Conservation (phyloP, 139 green algal species). For the Diplosphaera chodatii region DNA sequence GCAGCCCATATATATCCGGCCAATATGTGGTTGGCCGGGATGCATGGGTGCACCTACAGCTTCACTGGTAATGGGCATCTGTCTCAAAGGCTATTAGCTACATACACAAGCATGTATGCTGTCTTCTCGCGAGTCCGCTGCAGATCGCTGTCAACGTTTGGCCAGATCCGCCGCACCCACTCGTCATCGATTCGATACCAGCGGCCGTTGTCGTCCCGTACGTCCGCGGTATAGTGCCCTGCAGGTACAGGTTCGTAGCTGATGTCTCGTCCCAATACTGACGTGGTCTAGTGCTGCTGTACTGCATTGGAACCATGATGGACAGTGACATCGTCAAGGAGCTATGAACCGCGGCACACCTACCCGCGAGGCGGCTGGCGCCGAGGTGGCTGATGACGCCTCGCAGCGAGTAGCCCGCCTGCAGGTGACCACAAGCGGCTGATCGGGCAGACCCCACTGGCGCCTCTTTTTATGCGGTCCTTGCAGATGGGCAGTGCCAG, state of each 20-base stretch:
- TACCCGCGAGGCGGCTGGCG: neutral
- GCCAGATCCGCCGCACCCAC: constrained; percentile 17
- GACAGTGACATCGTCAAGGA: neutral
- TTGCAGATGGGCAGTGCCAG: too few species aligned
- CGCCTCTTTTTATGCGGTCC: too few species aligned
- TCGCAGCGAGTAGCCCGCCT: constrained; percentile 17
- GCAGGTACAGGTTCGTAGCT: too few species aligned
- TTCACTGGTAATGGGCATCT: too few species aligned
- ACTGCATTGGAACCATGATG: neutral
- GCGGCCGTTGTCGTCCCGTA: constrained; percentile 2
- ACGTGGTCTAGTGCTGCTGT: too few species aligned
- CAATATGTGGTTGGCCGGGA: too few species aligned
- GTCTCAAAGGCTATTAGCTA: neutral
- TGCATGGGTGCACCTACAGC: too few species aligned
- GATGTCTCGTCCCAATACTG: too few species aligned
- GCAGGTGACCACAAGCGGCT: too few species aligned
- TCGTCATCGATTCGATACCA: constrained; percentile 38
- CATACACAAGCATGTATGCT: neutral
- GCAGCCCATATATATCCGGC: too few species aligned
- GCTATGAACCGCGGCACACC: neutral
- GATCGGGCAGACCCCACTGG: too few species aligned
- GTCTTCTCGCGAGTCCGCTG: neutral
- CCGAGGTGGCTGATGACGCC: constrained; percentile 6
- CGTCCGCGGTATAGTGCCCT: constrained; percentile 37
- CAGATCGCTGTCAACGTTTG: neutral